A percentile compares a stretch with the other conserved stretches of the same genome.
These are phyloP conservation scores for Oemleria cerasiformis DNA, from an alignment of 306 rosid species.

Conservation along the genomic window DNA sequence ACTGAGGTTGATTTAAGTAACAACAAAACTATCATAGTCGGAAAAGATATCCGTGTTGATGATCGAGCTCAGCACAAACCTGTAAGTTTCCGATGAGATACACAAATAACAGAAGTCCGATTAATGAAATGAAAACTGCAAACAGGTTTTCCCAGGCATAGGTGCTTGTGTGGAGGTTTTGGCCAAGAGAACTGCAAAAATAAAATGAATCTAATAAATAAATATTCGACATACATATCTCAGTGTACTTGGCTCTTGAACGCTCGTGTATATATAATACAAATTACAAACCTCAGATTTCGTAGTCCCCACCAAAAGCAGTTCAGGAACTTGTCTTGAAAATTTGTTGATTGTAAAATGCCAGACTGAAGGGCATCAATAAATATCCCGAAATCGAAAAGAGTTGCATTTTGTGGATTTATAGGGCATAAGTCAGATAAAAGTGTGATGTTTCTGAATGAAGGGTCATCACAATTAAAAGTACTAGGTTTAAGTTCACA, in stretches of 20 bases:
- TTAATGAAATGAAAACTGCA: background rate
- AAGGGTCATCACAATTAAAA: background rate
- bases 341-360: background rate
- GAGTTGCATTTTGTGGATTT: constrained; percentile 2
- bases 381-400: constrained; percentile 7
- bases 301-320: constrained; percentile 13
- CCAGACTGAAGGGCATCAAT: background rate
- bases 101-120: background rate
- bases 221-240: too few relatives aligned
- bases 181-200: background rate
- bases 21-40: too few relatives aligned
- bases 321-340: background rate
- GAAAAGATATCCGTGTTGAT: too few relatives aligned
- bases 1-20: too few relatives aligned
- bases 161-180: background rate
- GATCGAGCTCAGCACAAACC: background rate
- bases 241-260: too few relatives aligned
- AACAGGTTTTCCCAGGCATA: background rate
- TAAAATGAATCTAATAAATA: background rate
- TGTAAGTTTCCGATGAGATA: background rate
- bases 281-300: background rate
- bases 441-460: background rate
- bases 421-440: background rate
- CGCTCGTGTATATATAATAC: too few relatives aligned
- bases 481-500: background rate